A percentile compares a stretch with the other conserved stretches of the same genome.
Evolutionary conservation across 2,329 filamentous ascomycete genomes (phyloP).

Genomic region (Phyllosticta citrichinensis): DNA sequence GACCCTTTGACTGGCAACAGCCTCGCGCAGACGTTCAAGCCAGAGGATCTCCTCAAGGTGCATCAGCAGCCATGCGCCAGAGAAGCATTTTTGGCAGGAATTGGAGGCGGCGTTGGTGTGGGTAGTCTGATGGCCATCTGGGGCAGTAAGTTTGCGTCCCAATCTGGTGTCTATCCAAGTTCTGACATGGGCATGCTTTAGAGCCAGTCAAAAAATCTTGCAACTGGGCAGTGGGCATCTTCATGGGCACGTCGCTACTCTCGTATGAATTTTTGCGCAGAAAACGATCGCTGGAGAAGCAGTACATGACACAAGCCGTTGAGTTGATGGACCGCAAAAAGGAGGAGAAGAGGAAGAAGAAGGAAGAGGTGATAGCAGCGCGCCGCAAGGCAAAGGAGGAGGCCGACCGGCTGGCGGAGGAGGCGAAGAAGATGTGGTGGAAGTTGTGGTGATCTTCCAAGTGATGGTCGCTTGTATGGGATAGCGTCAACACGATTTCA

Average conservation of each 20-base stretch:
- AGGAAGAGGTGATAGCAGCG: constrained; percentile 29
- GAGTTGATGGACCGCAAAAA: constrained; percentile 71
- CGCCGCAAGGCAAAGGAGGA: constrained; percentile 34
- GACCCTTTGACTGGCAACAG: constrained; percentile 26
- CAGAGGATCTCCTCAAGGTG: constrained; percentile 59
- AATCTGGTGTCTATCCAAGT: neutral
- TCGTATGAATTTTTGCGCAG: constrained; percentile 81
- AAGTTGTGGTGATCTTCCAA: constrained; percentile 4
- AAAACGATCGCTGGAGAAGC: constrained; percentile 61
- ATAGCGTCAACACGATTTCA: neutral
- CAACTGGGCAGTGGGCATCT: constrained; percentile 78
- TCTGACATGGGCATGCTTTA: constrained; percentile 22
- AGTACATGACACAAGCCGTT: constrained; percentile 75
- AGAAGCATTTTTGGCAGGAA: constrained; percentile 73
- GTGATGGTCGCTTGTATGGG: neutral
- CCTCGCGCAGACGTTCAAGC: constrained; percentile 50
- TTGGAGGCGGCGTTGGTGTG: constrained; percentile 65
- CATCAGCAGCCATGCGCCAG: constrained; percentile 76
- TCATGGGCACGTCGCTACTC: constrained; percentile 56
- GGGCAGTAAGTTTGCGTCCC: constrained; percentile 49
- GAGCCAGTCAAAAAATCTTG: constrained; percentile 56
- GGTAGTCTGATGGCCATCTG: constrained; percentile 66
- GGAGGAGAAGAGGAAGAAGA: constrained; percentile 34
- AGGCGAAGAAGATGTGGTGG: constrained; percentile 24
- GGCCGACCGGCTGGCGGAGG: constrained; percentile 25